phyloP scores from a whole-genome alignment of 2,329 filamentous ascomycete species.

The Fusarium globosum region DNA sequence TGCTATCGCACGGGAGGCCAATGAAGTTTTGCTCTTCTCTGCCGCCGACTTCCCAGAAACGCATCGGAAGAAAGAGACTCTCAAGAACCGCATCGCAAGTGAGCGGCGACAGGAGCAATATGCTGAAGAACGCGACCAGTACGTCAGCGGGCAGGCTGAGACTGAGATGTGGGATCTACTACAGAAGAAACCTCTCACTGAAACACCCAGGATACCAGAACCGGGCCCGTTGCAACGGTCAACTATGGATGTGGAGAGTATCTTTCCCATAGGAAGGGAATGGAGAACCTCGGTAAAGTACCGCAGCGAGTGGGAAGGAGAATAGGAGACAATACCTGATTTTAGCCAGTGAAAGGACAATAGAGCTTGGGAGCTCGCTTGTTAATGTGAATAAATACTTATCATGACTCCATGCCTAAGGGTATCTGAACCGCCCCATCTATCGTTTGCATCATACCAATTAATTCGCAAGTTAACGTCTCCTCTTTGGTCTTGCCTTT shows the following conservation, averaged over 20 bases:
- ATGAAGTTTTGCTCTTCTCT: slow-evolving; percentile 57
- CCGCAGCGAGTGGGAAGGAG: slow-evolving; percentile 57
- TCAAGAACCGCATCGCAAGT: slow-evolving; percentile 53
- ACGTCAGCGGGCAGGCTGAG: slow-evolving; percentile 56
- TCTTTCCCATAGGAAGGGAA: slow-evolving; percentile 51
- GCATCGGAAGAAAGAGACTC: slow-evolving; percentile 49
- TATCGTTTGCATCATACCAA: not conserved
- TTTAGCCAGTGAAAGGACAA: not conserved
- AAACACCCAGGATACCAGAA: slow-evolving; percentile 47
- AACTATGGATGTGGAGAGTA: slow-evolving; percentile 49
- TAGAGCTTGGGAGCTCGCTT: not conserved
- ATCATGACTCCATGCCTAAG: slow-evolving; percentile 13
- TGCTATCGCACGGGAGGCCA: slow-evolving; percentile 52
- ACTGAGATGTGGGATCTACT: slow-evolving; percentile 59
- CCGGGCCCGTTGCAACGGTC: slow-evolving; percentile 45
- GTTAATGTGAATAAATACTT: not conserved
- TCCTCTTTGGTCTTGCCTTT: slow-evolving; percentile 49
- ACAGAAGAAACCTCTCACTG: slow-evolving; percentile 52
- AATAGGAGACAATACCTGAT: not conserved
- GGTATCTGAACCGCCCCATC: slow-evolving; percentile 18
- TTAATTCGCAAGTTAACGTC: slow-evolving; percentile 34
- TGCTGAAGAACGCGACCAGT: slow-evolving; percentile 57
- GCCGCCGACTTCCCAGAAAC: slow-evolving; percentile 54
- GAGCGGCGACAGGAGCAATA: slow-evolving; percentile 58
- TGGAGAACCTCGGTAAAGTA: slow-evolving; percentile 55